phyloP scores from a whole-genome alignment of 2,329 filamentous ascomycete species.

The Claviceps pusilla region DNA sequence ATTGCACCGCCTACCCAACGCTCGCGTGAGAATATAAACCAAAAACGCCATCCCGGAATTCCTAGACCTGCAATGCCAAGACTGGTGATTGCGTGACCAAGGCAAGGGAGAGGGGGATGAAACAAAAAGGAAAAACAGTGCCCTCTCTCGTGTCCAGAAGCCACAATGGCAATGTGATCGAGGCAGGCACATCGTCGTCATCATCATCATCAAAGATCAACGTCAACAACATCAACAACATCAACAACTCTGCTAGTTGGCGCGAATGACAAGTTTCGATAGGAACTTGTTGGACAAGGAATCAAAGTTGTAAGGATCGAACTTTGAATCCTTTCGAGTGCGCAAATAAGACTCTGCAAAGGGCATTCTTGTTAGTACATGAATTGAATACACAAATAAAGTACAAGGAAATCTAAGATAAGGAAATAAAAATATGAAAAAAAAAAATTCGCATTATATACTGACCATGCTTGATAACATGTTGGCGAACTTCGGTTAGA shows the following conservation, averaged over 20 bases:
- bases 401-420: not conserved
- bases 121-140: slow-evolving; percentile 7
- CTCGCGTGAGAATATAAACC: too few relatives aligned
- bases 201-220: not conserved
- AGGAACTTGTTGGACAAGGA: slow-evolving; percentile 94
- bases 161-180: not conserved
- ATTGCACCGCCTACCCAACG: slow-evolving; percentile 12
- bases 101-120: slow-evolving; percentile 17
- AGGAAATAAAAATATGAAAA: not conserved
- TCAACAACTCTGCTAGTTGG: slow-evolving; percentile 41
- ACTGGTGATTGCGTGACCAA: slow-evolving; percentile 7
- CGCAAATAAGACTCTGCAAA: slow-evolving; percentile 68
- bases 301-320: slow-evolving; percentile 86
- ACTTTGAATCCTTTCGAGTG: slow-evolving; percentile 62
- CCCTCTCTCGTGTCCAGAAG: not conserved
- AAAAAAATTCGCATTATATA: slow-evolving; percentile 6
- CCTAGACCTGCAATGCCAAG: too few relatives aligned
- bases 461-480: slow-evolving; percentile 89
- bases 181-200: not conserved
- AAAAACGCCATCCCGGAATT: too few relatives aligned
- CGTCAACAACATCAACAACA: too few relatives aligned
- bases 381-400: too few relatives aligned
- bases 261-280: slow-evolving; percentile 88
- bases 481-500: slow-evolving; percentile 86
- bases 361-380: slow-evolving; percentile 10